Base-by-base conservation (phyloP, 345 rosid genomes). In the Nephelium lappaceum region DNA sequence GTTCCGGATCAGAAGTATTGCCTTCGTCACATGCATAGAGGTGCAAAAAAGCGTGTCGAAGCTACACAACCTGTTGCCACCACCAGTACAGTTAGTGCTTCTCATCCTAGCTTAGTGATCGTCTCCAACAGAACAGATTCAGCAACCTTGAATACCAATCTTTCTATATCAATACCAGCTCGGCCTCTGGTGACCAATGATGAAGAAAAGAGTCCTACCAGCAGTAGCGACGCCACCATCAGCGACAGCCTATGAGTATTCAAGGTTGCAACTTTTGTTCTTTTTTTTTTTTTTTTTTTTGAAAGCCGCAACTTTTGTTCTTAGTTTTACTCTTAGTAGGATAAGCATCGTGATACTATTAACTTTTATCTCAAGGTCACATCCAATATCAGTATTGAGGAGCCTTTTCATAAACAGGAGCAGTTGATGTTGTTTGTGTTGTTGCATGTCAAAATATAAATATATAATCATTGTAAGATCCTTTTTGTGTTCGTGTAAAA, bases 11-110 rank as follows among this genome's bases (percentile, higher is more conserved):
- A 94, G 81, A 92, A 92, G 63, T 94, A 91, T 58, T 94, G 97
- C 21, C 76, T 43, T 7, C 85, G 76, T 70, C 98, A 93, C 67
- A 79, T 90, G 85, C 90, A 93, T 82, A 88, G 98, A 90, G 93
- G 95, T 24, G 86, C 84, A 41, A 90, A 87, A 67, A 82, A 76
- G 68, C 83, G 24, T 0, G 7, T n/a, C 2, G 78, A 70, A 51
- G 75, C 62, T 61, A 69, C 67, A 16, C 63, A 72, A 21, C 57
- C 78, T 4, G 71, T 67, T 65, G 41, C 73, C 27, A 41, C 74
- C 43, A 38, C 67, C 21, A 24, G 60, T 19, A 7, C 60, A 58
- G 4, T 21, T 4, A 73, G 57, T 69, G 39, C 41, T 76, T 41
- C 68, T 39, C 42, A 1, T 8, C 77, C 51, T n/a, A 24, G 62